Base-by-base conservation (phyloP, 2,329 filamentous ascomycete species). In the Allantophomopsis cytisporea region DNA sequence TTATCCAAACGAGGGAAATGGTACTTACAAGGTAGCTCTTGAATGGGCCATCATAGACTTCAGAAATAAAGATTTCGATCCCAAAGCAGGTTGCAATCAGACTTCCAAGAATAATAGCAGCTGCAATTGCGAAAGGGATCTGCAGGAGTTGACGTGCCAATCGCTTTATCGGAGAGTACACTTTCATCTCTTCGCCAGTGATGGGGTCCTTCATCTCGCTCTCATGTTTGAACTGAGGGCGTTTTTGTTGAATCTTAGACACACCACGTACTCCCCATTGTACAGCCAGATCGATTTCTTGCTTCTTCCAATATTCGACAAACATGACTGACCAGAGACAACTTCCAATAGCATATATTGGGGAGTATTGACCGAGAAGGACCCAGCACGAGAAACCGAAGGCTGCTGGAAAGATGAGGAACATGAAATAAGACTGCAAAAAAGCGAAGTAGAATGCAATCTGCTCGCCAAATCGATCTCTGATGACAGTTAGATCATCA, bases 381-480 rank as follows among this genome's bases (percentile, higher is more conserved):
- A 88, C 59, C 83, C 86, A 95, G 11, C 81, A 74, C 1, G 73
- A 68, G 32, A 84, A 67, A 3, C 89, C 89, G 49, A 91, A 78
- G 4, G 68, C 76, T 1, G 88, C 83, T 0, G 87, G 87, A 43
- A 89, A 80, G n/a, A 83, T 60, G 18, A 94, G 66, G 54, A 93
- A 94, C 42, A 76, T 69, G 55, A 94, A 93, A 61, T 96, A 96
- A 28, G 81, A 81, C 54, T 94, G 84, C 23, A 93, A 71, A 54
- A 96, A 96, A 31, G 88, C 86, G 57, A 94, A 96, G 64, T 96
- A 96, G 59, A 93, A 94, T 30, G 84, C 89, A 42, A 95, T 83
- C 56, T 76, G 81, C 58, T 89, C 81, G 37, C 85, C 85, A 57
- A 87, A 86, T 46, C 78, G 69, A 54, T 86, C 70, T 18, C 82